These are phyloP conservation scores for Euphorbia peplus DNA, from an alignment of 345 rosid species.

Conservation along the genomic window DNA sequence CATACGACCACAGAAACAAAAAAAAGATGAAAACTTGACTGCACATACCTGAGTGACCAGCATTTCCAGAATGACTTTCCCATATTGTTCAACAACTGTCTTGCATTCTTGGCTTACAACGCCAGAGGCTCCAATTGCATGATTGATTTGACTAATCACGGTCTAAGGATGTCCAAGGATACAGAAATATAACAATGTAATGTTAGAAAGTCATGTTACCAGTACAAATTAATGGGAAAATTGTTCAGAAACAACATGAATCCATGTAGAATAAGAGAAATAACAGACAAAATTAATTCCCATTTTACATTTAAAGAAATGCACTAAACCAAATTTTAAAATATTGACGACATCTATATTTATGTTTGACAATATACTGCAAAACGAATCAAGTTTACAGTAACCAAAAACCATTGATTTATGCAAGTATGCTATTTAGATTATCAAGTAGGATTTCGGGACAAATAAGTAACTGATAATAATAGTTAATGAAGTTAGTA, in stretches of 20 bases:
- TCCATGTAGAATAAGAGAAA: too few relatives aligned
- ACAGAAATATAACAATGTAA: background rate
- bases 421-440: background rate
- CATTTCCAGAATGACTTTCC: slow-evolving; percentile 29
- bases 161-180: slow-evolving; percentile 20
- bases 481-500: background rate
- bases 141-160: slow-evolving; percentile 31
- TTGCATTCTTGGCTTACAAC: slow-evolving; percentile 35
- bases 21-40: background rate
- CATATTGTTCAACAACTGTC: slow-evolving; percentile 26
- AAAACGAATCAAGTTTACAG: background rate
- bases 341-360: background rate
- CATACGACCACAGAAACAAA: background rate
- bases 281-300: too few relatives aligned
- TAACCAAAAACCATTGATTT: background rate
- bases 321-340: background rate
- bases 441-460: background rate
- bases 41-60: slow-evolving; percentile 23
- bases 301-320: background rate
- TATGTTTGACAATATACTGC: background rate
- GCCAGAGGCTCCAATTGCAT: slow-evolving; percentile 35
- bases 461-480: background rate
- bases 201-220: too few relatives aligned
- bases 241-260: background rate
- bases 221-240: too few relatives aligned